Evolutionary conservation across 108 stramenopile genomes (phyloP), one percentile per base, ranked within the genome.

Genomic region (Nitzschia sp.): DNA sequence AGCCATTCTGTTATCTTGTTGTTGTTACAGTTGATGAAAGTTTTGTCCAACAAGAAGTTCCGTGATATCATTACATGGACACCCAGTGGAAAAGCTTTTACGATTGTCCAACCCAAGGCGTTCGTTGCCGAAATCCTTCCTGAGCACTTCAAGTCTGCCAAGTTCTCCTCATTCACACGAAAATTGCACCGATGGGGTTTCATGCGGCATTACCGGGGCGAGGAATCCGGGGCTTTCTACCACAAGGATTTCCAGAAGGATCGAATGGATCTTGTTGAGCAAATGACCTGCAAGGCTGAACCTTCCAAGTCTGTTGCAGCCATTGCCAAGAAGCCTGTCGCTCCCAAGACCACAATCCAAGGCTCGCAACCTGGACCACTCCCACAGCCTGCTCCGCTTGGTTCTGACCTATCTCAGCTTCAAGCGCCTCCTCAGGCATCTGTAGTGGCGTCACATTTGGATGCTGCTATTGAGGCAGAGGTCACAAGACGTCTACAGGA

Each of bases 131-230:
- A 77, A 19, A 72, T 84, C 29, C 78, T 84, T 40, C 77, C 73
- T 7, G 48, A 55, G 38, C 58, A 73, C 53, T 84, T 84, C 71
- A 79, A 80, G 53, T 37, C 54, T 10, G 83, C 73, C 63, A 84
- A 84, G 65, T 78, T 63, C 61, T 69, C 79, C 10, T 72, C 70
- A 15, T 84, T 84, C 65, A 79, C 78, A 9, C 76, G 83, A 42
- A 84, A 84, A 50, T 39, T 84, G 9, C 79, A 84, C 67, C 83
- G 83, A 14, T 84, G 83, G 83, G 82, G 82, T 2, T 83, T 83
- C 63, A 48, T 65, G 54, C 64, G 75, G 15, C 65, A 78, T 44
- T 67, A 67, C 24, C 14, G 66, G 15, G 82, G 82, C 12, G 69
- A 72, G 21, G 82, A 83, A 67, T 46, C 76, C 22, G 78, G 82